Evolutionary conservation across 2,329 filamentous ascomycete species (phyloP).

Genomic region (Exophiala phaeomuriformis): DNA sequence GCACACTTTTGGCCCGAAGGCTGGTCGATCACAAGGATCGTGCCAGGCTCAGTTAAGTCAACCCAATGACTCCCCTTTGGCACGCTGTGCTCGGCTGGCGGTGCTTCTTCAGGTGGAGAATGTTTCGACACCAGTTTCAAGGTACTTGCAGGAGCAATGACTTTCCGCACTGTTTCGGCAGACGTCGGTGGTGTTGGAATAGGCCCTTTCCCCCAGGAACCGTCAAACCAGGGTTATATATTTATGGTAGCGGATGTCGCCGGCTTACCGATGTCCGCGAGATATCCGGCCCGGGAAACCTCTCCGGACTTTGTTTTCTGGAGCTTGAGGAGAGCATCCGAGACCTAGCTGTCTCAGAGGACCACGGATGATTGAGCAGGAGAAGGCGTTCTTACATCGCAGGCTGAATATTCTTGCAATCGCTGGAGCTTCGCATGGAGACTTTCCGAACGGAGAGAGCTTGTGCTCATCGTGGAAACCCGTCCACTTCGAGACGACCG

Average conservation of each 20-base stretch:
- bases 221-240: no score
- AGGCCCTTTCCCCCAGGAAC: slow-evolving; percentile 4
- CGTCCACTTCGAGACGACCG: background rate
- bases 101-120: slow-evolving; percentile 30
- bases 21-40: slow-evolving; percentile 61
- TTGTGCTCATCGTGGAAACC: background rate
- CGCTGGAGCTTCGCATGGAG: slow-evolving; percentile 33
- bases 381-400: slow-evolving; percentile 33
- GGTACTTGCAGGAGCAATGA: slow-evolving; percentile 40
- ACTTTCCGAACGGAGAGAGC: slow-evolving; percentile 5
- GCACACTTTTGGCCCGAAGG: slow-evolving; percentile 60
- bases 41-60: slow-evolving; percentile 54
- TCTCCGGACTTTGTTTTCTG: slow-evolving; percentile 37
- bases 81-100: slow-evolving; percentile 42
- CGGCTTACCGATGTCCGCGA: slow-evolving; percentile 53
- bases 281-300: slow-evolving; percentile 57
- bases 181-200: slow-evolving; percentile 6
- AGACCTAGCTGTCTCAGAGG: slow-evolving; percentile 44
- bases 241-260: no score
- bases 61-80: slow-evolving; percentile 59
- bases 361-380: background rate
- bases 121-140: slow-evolving; percentile 48
- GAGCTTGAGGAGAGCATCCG: slow-evolving; percentile 65
- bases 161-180: slow-evolving; percentile 9
- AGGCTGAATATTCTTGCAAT: slow-evolving; percentile 35